Base-by-base conservation (phyloP, 176 grass and related monocot genomes). In the Musa acuminata region DNA sequence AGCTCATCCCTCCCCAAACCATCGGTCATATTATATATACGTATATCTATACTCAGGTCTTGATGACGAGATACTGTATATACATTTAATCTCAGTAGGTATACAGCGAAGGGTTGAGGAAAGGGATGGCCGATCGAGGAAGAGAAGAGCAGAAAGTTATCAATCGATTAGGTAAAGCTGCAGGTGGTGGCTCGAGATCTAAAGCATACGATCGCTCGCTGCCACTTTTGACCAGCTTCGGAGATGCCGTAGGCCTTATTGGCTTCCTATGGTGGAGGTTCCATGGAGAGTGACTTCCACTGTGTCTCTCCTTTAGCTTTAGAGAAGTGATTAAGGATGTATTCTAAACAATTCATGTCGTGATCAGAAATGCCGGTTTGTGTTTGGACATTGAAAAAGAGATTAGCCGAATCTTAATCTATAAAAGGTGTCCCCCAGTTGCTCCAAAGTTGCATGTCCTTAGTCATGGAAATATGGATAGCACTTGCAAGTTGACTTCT, bases 151-250 rank as follows among this genome's bases (percentile, higher is more conserved):
- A 20, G 13, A 7, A 7, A 16, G n/a, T 60, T 60, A 60, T 60
- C 27, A 12, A 1, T 4, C 13, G 23, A 67, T 25, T 66, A 66
- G 63, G 8, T 66, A 66, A 27, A 23, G 55, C 13, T 58, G 55
- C 2, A 16, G 14, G 19, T 60, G 57, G 64, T 67, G 64, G 64
- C 64, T 67, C 64, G 64, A 67, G 64, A 67, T 67, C 64, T 67
- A 29, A 67, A 67, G 64, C 64, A 67, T 35, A 14, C 22, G 13
- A 13, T 12, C 22, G 57, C 8, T 12, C 22, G 57, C 8, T 20
- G 57, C 57, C 57, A 19, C 57, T 67, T 67, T 67, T 27, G 22
- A 27, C 64, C 23, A 25, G 64, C 64, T 66, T 27, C 20, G 64
- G 64, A 66, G 22, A 29, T 29, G 21, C 64, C 64, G 57, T 60